Conservation (phyloP, 805 yeast species). For the Candida wancherniae region DNA sequence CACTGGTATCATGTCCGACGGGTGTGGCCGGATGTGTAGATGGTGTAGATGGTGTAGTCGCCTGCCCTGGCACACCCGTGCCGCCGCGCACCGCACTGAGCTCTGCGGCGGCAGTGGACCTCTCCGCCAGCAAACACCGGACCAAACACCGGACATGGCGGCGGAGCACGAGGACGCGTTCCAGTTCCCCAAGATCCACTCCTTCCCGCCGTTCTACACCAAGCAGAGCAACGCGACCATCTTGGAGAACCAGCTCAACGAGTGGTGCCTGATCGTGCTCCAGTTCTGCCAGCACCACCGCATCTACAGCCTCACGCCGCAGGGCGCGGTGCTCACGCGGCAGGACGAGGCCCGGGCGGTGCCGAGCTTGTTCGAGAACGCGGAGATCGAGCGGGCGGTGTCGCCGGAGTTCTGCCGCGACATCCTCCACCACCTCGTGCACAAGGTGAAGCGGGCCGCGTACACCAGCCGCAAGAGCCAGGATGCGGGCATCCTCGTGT, state of each 20-base stretch:
- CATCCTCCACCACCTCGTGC: conserved; percentile 55
- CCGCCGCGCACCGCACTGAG: no score
- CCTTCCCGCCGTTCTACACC: conserved; percentile 89
- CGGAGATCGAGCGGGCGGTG: conserved; percentile 47
- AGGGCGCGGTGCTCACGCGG: conserved; percentile 26
- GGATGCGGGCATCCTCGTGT: conserved; percentile 64
- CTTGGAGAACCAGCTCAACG: conserved; percentile 67
- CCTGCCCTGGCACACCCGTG: conserved; percentile 26
- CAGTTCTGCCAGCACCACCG: conserved; percentile 53
- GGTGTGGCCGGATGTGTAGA: neutral
- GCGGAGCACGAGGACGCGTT: no score
- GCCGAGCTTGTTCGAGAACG: conserved; percentile 45
- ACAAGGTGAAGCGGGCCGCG: conserved; percentile 49
- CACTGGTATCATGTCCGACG: conserved; percentile 14
- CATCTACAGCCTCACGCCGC: conserved; percentile 28
- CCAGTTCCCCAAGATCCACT: conserved; percentile 39
- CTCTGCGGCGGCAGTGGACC: no score
- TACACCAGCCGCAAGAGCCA: conserved; percentile 46
- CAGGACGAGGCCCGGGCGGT: conserved; percentile 16
- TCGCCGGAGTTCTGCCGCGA: conserved; percentile 51
- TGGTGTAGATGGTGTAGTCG: conserved; percentile 28
- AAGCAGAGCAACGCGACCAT: conserved; percentile 81
- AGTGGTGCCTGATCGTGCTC: conserved; percentile 68
- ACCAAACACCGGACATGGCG: no score
- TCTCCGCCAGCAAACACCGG: no score